Percentiles rank a stretch among this genome's conserved stretches.
Conservation (phyloP, 2,329 filamentous ascomycete genomes). For the Annulohypoxylon truncatum region DNA sequence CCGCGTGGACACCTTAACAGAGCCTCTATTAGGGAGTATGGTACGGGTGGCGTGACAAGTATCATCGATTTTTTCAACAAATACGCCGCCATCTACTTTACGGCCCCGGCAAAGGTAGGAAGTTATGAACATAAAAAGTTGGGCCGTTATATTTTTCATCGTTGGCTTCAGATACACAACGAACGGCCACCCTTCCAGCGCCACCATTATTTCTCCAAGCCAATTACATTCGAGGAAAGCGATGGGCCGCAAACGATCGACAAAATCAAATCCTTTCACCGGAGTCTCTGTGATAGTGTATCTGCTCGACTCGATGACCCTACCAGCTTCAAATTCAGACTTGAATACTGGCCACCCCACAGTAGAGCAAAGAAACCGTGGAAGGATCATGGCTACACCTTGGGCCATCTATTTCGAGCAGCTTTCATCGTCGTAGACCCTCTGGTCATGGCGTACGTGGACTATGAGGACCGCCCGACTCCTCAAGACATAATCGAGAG, state of each 20-base stretch:
- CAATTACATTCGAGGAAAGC: background rate
- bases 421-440: background rate
- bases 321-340: background rate
- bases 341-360: background rate
- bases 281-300: background rate
- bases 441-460: background rate
- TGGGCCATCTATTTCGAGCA: background rate
- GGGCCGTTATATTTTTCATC: background rate
- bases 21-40: too few species aligned
- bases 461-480: background rate
- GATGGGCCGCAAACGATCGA: background rate
- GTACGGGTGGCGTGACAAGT: too few species aligned
- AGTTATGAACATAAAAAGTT: too few species aligned
- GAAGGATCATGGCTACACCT: background rate
- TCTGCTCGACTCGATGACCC: background rate
- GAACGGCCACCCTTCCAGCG: background rate
- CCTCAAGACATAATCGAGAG: too few species aligned
- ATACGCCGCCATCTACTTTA: background rate
- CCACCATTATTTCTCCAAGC: background rate
- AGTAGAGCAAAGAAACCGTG: background rate
- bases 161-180: background rate
- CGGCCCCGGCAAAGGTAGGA: background rate
- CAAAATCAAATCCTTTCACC: background rate
- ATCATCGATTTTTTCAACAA: too few species aligned
- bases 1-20: too few species aligned